Evolutionary conservation across 495 filamentous ascomycete species (phyloP).

Genomic region (Penicillium cinerascens): DNA sequence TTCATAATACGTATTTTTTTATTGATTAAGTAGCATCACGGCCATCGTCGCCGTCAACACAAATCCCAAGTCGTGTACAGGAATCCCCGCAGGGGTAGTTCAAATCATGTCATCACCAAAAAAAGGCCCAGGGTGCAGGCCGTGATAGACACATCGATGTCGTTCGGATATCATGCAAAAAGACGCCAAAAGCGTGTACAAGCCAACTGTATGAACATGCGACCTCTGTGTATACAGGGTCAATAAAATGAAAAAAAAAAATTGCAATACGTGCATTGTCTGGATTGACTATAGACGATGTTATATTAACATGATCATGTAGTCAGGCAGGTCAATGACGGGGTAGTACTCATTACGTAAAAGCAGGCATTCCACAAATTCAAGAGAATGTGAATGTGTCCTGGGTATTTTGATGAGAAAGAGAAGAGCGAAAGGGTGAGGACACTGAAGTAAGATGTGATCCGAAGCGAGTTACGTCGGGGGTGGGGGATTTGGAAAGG

Average conservation of each 20-base stretch:
- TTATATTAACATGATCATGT: slow-evolving; percentile 13
- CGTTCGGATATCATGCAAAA: neutral
- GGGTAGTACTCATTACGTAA: neutral
- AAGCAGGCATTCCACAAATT: neutral
- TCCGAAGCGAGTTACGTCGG: neutral
- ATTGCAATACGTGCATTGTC: slow-evolving; percentile 10
- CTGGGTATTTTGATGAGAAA: neutral
- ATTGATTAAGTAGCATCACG: neutral
- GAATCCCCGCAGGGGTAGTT: neutral
- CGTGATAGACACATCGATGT: neutral
- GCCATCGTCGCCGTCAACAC: neutral
- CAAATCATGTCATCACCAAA: neutral
- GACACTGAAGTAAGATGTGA: neutral
- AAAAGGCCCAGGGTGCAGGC: neutral
- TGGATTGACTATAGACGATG: slow-evolving; percentile 9
- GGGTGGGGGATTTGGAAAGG: neutral
- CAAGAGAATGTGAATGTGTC: neutral
- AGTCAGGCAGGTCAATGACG: slow-evolving; percentile 4
- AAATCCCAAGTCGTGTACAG: neutral
- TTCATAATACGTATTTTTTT: no score
- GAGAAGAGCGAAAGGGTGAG: neutral
- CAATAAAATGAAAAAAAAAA: neutral
- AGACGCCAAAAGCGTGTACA: slow-evolving; percentile 2
- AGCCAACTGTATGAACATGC: neutral
- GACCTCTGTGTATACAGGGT: neutral